Base-by-base conservation (phyloP, 2,329 filamentous ascomycete species). In the Aureobasidium sp. region DNA sequence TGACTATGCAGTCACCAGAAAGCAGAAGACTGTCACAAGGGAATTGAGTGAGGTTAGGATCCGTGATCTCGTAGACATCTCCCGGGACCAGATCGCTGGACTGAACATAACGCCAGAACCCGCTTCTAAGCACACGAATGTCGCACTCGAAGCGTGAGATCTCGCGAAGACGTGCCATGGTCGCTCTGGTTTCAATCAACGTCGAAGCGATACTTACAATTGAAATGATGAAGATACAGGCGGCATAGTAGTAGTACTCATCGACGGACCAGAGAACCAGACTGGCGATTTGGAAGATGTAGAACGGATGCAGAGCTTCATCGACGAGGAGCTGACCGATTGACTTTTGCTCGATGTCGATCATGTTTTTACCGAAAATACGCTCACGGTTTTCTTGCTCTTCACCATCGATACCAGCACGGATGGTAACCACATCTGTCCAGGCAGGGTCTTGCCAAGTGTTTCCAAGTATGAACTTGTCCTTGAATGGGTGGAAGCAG, bases 291-390 rank as follows among this genome's bases (percentile, higher is more conserved):
- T 99, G 94, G 71, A 99, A 99, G 60, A 99, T 88, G 72, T 99
- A 99, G 72, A 99, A 99, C 0, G 94, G 95, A 70, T 99, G 94
- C 68, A 99, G 91, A 21, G 90, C 91, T 83, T 99, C 94, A 67
- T 99, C 93, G 21, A 96, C 80, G 15, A 99, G 79, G 50, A 99
- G 82, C 69, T 95, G 89, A 1, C 84, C 81, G 17, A 87, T 82
- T 1, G 89, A 86, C 75, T 96, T 99, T 69, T 96, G 87, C 68
- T 95, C 85, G 66, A 99, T 95, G 64, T 96, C 89, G 66, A 99
- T 96, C 61, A 90, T 74, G 68, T 99, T 99, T 60, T 81, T 82
- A 38, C 93, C 93, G 73, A 99, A 99, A 5, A 97, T 88, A 43
- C 85, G 81, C 67, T 94, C 89, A 57, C 95, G 84, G 59, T 86